Conservation (phyloP, 306 rosid genomes). For the Dicorynia guianensis region DNA sequence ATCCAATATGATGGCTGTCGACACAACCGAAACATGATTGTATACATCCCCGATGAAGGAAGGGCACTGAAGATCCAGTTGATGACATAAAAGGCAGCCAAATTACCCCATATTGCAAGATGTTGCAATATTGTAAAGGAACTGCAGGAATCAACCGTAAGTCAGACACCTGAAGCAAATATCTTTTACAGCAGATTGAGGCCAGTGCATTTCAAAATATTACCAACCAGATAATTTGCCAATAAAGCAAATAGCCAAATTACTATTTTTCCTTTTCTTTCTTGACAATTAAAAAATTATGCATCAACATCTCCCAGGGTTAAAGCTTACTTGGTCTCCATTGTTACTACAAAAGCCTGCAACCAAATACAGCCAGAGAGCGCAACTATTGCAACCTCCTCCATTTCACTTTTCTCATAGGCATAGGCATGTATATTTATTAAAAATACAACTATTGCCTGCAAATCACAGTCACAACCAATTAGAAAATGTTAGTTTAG, state of each 20-base stretch:
- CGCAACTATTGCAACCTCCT: conserved; percentile 92
- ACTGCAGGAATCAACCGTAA: conserved; percentile 64
- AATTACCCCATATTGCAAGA: conserved; percentile 94
- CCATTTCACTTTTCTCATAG: conserved; percentile 91
- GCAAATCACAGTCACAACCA: conserved; percentile 48
- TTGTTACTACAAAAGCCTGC: conserved; percentile 90
- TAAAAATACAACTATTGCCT: conserved; percentile 87
- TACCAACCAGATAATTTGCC: conserved; percentile 15
- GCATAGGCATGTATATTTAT: conserved; percentile 93
- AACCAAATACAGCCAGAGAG: conserved; percentile 98
- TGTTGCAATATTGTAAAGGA: conserved; percentile 90
- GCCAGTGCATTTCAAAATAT: conserved; percentile 29
- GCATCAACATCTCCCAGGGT: conserved; percentile 21
- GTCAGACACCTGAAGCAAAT: conserved; percentile 38
- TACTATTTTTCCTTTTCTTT: neutral
- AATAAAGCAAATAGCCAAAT: conserved; percentile 22
- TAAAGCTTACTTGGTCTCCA: conserved; percentile 93
- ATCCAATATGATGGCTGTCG: conserved; percentile 92
- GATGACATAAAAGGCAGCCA: conserved; percentile 80
- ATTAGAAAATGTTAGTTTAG: conserved; percentile 29
- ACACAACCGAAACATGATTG: conserved; percentile 92
- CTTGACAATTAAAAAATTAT: conserved; percentile 32
- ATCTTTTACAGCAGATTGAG: conserved; percentile 24
- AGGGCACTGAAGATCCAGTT: conserved; percentile 90
- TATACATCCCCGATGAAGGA: conserved; percentile 96